Evolutionary conservation across 2,329 filamentous ascomycete genomes (phyloP).

Genomic region (Ceratocystis destructans): DNA sequence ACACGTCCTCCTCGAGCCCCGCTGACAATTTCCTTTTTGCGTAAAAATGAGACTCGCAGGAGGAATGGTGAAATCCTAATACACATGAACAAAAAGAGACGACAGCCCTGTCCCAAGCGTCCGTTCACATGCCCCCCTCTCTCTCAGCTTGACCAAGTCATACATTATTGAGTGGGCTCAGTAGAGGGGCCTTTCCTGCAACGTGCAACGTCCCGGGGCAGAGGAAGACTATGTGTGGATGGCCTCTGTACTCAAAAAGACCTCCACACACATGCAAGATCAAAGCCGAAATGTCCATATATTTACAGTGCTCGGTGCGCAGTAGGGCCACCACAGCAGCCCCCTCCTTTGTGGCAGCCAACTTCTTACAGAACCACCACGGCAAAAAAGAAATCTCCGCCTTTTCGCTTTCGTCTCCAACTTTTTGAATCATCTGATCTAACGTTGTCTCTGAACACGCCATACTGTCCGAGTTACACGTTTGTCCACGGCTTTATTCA

Average conservation of each 20-base stretch:
- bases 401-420: neutral
- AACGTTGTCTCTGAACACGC: neutral
- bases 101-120: neutral
- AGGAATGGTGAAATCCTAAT: neutral
- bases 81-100: neutral
- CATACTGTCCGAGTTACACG: neutral
- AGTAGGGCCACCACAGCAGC: no score
- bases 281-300: no score
- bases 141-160: neutral
- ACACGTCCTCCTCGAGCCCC: neutral
- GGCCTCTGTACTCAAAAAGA: neutral
- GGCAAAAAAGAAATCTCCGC: neutral
- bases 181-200: no score
- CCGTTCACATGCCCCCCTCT: neutral
- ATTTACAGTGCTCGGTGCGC: no score
- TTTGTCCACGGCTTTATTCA: neutral
- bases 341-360: neutral
- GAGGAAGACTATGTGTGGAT: neutral
- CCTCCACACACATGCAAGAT: neutral
- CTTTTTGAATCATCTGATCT: neutral
- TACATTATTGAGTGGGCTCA: neutral
- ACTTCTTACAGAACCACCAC: neutral
- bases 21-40: conserved; percentile 1
- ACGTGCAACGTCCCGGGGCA: neutral
- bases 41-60: neutral